Evolutionary conservation across 2,329 filamentous ascomycete genomes (phyloP), one percentile per base, ranked within the genome.

Genomic region (Phaeosphaeriaceae sp.): DNA sequence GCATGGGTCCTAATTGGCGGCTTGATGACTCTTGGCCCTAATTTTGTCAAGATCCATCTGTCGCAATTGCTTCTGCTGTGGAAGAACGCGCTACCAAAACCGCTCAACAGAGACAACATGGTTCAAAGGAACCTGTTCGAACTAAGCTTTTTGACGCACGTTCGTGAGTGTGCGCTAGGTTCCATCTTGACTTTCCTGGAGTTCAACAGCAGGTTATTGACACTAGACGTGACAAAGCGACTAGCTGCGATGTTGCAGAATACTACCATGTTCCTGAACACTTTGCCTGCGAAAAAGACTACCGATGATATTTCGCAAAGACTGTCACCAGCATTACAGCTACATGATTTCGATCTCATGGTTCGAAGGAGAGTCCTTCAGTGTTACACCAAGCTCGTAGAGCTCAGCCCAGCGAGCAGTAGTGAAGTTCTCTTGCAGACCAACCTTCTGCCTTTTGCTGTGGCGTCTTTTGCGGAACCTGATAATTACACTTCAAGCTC

Each of bases 21-120:
- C 0, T 78, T 99, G 46, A 97, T 97, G 93, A 92, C 92, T 0
- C 82, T 99, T 1, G 94, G 94, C 0, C 93, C 94, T 3, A 97
- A 96, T 72, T 99, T 99, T 72, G 93, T 97, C 73, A 99, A 99
- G 76, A 97, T 97, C 18, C 94, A 99, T 74, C 82, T 99, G 6
- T 93, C 92, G 2, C 94, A 99, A 68, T 81, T 99, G 17, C 85
- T 99, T 47, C 78, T 99, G 7, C 79, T 99, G 6, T 99, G 94
- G 94, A 96, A 96, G 74, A 99, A 97, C 72, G 93, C 94, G 0
- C 81, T 99, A 9, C 93, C 95, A 0, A 96, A 95, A 66, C 93
- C 95, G 5, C 76, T 97, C n/a, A 87, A 91, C 28, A 95, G 92
- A 71, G 93, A 97, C 60, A 95, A 94, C 60, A 90, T 91, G 42